These are phyloP conservation scores for Acanthamoeba lenticulata DNA, from an alignment of 208 protist genomes.

Conservation along the genomic window DNA sequence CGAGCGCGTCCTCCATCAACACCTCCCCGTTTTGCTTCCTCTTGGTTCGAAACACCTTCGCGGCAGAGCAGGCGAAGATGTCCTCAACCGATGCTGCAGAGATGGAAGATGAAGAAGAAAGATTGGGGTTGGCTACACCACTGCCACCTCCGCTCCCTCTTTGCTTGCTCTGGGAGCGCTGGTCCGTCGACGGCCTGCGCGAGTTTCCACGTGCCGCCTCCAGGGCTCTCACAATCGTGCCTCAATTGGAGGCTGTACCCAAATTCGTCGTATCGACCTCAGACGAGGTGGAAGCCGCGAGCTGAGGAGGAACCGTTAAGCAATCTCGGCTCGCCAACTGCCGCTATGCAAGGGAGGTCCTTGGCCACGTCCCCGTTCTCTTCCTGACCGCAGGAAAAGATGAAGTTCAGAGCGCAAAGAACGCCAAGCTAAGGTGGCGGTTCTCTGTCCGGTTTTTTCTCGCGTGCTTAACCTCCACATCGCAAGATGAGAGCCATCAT, in stretches of 20 bases:
- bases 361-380: neutral
- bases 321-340: neutral
- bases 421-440: neutral
- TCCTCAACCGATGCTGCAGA: neutral
- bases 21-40: constrained; percentile 27
- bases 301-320: too few species aligned
- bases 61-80: neutral
- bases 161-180: neutral
- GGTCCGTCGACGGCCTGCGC: neutral
- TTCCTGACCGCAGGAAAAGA: neutral
- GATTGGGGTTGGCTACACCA: neutral
- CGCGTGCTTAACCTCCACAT: neutral
- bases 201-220: neutral
- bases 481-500: constrained; percentile 78
- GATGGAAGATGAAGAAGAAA: neutral
- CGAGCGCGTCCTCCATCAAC: neutral
- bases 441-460: neutral
- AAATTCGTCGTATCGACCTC: too few species aligned
- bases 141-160: neutral
- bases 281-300: too few species aligned
- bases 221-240: neutral
- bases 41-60: neutral
- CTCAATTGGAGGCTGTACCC: neutral
- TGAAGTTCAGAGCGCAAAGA: neutral
- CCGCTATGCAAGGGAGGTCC: neutral